Evolutionary conservation across 139 green algal species (phyloP).

Genomic region (Chlorella vulgaris): DNA sequence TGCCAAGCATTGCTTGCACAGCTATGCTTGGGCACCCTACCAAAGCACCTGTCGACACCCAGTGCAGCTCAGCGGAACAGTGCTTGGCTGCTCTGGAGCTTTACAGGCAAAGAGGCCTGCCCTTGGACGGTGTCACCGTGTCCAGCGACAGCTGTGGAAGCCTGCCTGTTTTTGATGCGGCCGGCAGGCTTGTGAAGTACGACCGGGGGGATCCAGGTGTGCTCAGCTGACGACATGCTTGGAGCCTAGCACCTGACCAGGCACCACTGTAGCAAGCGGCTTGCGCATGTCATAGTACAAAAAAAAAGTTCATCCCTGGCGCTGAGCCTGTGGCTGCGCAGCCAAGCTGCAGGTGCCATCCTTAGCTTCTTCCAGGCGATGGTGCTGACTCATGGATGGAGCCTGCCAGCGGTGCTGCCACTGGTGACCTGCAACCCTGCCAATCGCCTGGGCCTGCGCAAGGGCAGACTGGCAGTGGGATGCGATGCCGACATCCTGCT

Average conservation of each 20-base stretch:
- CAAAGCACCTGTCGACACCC: no score
- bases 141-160: conserved; percentile 49
- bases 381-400: conserved; percentile 13
- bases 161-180: conserved; percentile 47
- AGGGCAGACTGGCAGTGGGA: conserved; percentile 38
- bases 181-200: conserved; percentile 39
- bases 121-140: conserved; percentile 26
- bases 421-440: conserved; percentile 45
- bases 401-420: conserved; percentile 25
- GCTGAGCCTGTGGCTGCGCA: not conserved
- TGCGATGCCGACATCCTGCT: conserved; percentile 50
- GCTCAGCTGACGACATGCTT: not conserved
- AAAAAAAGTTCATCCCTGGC: not conserved
- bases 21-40: no score
- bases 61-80: no score
- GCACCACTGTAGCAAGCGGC: not conserved
- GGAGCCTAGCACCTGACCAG: not conserved
- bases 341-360: conserved; percentile 8
- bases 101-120: not conserved
- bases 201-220: conserved; percentile 37
- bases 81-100: not conserved
- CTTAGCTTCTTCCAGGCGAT: conserved; percentile 35
- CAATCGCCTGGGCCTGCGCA: conserved; percentile 25
- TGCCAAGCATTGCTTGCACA: no score
- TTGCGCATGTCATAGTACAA: no score